Evolutionary conservation across 148 eudicot genomes (phyloP).

Genomic region (Beta vulgaris): DNA sequence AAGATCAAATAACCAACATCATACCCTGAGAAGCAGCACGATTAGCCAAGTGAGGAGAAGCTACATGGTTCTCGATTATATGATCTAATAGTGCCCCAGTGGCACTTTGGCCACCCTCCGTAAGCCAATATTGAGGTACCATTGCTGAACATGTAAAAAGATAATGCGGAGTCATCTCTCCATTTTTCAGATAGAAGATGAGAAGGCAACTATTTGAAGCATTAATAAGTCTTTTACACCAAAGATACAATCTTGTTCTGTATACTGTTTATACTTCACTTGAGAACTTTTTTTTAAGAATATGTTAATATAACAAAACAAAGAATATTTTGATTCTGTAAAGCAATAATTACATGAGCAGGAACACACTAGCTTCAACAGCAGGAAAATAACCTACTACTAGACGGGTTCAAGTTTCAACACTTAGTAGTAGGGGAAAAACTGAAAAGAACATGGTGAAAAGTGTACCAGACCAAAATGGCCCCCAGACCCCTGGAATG

Average conservation of each 20-base stretch:
- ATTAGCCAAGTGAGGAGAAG: slow-evolving; percentile 80
- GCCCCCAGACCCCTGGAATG: slow-evolving; percentile 99
- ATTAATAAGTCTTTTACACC: neutral
- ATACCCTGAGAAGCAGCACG: slow-evolving; percentile 90
- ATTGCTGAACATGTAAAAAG: slow-evolving; percentile 49
- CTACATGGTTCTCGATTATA: slow-evolving; percentile 75
- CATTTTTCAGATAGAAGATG: neutral
- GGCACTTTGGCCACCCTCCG: slow-evolving; percentile 99
- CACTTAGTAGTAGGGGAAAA: no score
- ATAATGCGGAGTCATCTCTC: slow-evolving; percentile 11
- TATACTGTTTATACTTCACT: no score
- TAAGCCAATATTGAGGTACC: slow-evolving; percentile 96
- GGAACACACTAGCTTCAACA: neutral
- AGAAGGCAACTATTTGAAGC: neutral
- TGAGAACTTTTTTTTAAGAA: no score
- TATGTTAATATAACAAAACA: neutral
- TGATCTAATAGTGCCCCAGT: slow-evolving; percentile 90
- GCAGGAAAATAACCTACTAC: no score
- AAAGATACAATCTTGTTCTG: neutral
- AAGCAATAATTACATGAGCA: neutral
- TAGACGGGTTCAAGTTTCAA: slow-evolving; percentile 3
- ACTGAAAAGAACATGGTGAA: neutral
- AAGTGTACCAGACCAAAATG: slow-evolving; percentile 91
- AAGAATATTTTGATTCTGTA: neutral
- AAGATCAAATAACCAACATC: slow-evolving; percentile 12